Evolutionary conservation across 306 rosid species (phyloP), one percentile per base, ranked within the genome.

Genomic region (Malus orientalis): DNA sequence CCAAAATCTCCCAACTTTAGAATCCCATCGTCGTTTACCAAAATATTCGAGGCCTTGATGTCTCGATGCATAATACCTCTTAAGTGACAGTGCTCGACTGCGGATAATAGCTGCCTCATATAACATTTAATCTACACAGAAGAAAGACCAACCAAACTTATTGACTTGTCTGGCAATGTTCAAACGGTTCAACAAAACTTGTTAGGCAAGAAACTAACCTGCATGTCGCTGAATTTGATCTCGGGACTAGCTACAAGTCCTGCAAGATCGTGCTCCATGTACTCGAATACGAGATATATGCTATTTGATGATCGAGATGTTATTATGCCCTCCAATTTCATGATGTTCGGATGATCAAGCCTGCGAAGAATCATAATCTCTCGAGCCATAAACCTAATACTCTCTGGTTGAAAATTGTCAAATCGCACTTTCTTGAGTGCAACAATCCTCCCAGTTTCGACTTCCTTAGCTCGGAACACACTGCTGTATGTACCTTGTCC

Each of bases 401-500:
- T 92, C 85, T 96, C 98, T 5, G 97, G 88, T 78, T 96, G 99
- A 69, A 74, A 89, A 81, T 87, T 96, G 78, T 96, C 99, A 74
- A 96, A 88, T 4, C 97, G 92, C 74, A 96, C 99, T 85, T 96
- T 96, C 90, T 96, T 96, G 62, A 96, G 75, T 29, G 99, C 99
- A 81, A 88, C 85, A 84, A 96, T 84, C 83, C 71, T 92, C 76
- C 98, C 98, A 8, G 85, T 86, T 80, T 86, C 96, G 32, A 96
- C 91, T 84, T 92, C 88, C 6, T 96, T 92, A 6, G 99, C 99
- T 62, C 89, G 86, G 64, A 96, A 96, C 60, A 96, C 99, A 74
- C 98, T 92, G 87, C 99, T 96, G 80, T 96, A 96, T 32, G 99
- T 96, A 61, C 99, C 99, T 89, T 96, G 99, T 65, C 99, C 99